Conservation (phyloP, 805 yeast genomes). For the Peterozyma toletana region DNA sequence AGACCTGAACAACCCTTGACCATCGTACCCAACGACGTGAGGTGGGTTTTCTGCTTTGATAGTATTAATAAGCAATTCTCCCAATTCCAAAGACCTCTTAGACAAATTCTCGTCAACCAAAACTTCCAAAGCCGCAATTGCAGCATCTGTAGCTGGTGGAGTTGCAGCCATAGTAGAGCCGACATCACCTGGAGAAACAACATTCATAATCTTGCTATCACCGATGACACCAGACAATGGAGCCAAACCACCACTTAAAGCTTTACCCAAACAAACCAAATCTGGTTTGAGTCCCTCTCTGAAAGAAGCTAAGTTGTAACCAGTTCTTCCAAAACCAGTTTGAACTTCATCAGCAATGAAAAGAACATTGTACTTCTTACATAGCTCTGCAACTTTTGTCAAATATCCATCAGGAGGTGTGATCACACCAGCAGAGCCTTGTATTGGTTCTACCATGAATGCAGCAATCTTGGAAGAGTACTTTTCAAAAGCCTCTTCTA, state of each 20-base stretch:
- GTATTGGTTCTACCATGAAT: slow-evolving; percentile 22
- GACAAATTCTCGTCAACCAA: slow-evolving; percentile 16
- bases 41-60: slow-evolving; percentile 10
- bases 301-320: slow-evolving; percentile 13
- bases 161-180: slow-evolving; percentile 23
- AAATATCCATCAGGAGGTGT: slow-evolving; percentile 18
- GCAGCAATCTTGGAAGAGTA: slow-evolving; percentile 17
- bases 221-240: slow-evolving; percentile 20
- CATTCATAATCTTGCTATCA: slow-evolving; percentile 15
- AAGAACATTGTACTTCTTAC: slow-evolving; percentile 17
- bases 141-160: slow-evolving; percentile 22
- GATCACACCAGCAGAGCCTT: slow-evolving; percentile 22
- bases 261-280: slow-evolving; percentile 21
- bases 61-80: slow-evolving; percentile 12
- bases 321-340: slow-evolving; percentile 21
- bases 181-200: slow-evolving; percentile 14
- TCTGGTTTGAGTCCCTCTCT: slow-evolving; percentile 17
- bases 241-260: slow-evolving; percentile 18
- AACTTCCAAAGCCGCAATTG: slow-evolving; percentile 20
- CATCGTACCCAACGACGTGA: slow-evolving; percentile 13
- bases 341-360: slow-evolving; percentile 23
- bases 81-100: slow-evolving; percentile 12
- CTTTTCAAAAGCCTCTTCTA: slow-evolving; percentile 13
- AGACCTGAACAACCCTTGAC: slow-evolving; percentile 18
- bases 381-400: slow-evolving; percentile 12